Evolutionary conservation across 306 rosid genomes (phyloP).

Genomic region (Boehmeria nivea): DNA sequence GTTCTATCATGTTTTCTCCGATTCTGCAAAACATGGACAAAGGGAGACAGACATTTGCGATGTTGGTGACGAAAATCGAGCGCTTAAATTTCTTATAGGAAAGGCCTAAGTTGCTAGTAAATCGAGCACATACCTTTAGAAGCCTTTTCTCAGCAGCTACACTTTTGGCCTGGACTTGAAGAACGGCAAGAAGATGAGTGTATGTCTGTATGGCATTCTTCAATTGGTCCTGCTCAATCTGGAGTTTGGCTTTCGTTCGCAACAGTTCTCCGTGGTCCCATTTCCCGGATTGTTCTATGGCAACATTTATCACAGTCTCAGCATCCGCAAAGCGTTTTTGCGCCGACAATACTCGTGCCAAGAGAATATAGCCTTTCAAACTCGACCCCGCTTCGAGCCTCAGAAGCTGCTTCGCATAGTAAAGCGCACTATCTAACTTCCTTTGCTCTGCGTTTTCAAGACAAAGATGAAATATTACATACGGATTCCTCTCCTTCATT

Average conservation of each 20-base stretch:
- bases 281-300: slow-evolving; percentile 77
- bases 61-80: too few species aligned
- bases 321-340: slow-evolving; percentile 67
- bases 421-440: slow-evolving; percentile 56
- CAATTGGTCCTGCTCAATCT: slow-evolving; percentile 65
- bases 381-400: slow-evolving; percentile 73
- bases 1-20: slow-evolving; percentile 48
- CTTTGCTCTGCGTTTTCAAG: slow-evolving; percentile 88
- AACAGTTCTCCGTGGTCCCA: slow-evolving; percentile 89
- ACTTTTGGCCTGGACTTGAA: slow-evolving; percentile 68
- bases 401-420: slow-evolving; percentile 59
- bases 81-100: too few species aligned
- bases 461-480: slow-evolving; percentile 62
- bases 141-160: slow-evolving; percentile 42
- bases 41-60: too few species aligned
- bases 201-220: slow-evolving; percentile 65
- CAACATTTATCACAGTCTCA: slow-evolving; percentile 71
- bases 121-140: slow-evolving; percentile 49
- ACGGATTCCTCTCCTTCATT: slow-evolving; percentile 59
- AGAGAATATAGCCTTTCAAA: slow-evolving; percentile 42
- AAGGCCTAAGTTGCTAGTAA: too few species aligned
- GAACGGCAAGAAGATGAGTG: slow-evolving; percentile 72
- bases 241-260: slow-evolving; percentile 79
- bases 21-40: slow-evolving; percentile 33
- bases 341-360: slow-evolving; percentile 81